Conservation (phyloP, 169 alveolate species). For the Plasmodium chabaudi region DNA sequence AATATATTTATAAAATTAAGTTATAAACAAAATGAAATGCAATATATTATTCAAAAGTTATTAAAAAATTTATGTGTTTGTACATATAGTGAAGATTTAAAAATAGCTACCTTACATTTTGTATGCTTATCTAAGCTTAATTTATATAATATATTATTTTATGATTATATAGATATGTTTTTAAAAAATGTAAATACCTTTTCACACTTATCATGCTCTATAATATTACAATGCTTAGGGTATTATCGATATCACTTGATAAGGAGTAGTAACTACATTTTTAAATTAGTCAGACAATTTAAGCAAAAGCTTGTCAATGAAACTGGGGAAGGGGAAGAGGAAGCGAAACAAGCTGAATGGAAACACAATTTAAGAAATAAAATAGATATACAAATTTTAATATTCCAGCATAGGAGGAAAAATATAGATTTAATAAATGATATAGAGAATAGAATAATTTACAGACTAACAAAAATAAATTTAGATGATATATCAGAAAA, state of each 20-base stretch:
- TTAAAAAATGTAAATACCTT: conserved; percentile 12
- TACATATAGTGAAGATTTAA: conserved; percentile 11
- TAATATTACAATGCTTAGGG: conserved; percentile 63
- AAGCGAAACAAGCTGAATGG: not conserved
- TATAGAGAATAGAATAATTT: conserved; percentile 35
- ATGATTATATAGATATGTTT: conserved; percentile 19
- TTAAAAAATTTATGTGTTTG: conserved; percentile 9
- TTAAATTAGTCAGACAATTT: conserved; percentile 4
- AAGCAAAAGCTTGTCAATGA: not conserved
- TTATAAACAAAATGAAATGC: conserved; percentile 5
- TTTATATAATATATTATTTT: conserved; percentile 42
- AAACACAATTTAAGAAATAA: not conserved
- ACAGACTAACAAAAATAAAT: conserved; percentile 4
- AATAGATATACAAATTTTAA: not conserved
- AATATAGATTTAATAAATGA: conserved; percentile 19
- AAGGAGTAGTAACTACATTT: conserved; percentile 5
- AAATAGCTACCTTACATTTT: conserved; percentile 39
- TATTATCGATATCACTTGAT: conserved; percentile 25
- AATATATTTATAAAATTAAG: conserved; percentile 68
- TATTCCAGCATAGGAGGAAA: not conserved
- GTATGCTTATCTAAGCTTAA: conserved; percentile 39
- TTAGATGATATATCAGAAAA: conserved; percentile 30
- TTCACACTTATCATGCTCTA: conserved; percentile 22
- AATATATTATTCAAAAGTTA: conserved; percentile 1
- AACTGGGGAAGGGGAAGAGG: not conserved